These are phyloP conservation scores for Flaveria floridana DNA, from an alignment of 140 eudicot species.

Conservation along the genomic window DNA sequence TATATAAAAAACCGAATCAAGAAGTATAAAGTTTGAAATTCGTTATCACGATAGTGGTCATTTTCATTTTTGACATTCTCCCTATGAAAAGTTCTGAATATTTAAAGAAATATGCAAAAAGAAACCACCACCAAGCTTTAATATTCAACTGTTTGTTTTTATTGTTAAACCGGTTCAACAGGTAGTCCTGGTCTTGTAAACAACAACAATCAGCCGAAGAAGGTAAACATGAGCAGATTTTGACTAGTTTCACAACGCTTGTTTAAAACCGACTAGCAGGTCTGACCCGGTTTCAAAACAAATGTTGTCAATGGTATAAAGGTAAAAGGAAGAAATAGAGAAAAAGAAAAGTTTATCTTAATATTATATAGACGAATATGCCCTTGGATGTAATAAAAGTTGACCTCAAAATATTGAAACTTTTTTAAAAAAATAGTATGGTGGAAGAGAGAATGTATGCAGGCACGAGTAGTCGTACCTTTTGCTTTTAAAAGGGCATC, in stretches of 20 bases:
- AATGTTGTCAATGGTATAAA: constrained; percentile 23
- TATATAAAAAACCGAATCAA: constrained; percentile 25
- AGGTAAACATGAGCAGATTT: background rate
- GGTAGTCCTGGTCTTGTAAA: background rate
- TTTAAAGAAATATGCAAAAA: constrained; percentile 16
- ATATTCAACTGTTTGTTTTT: background rate
- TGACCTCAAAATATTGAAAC: background rate
- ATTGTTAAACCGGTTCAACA: background rate
- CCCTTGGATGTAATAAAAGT: constrained; percentile 27
- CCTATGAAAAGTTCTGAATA: constrained; percentile 5
- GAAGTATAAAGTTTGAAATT: constrained; percentile 5
- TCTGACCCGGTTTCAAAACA: too few relatives aligned
- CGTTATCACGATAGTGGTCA: constrained; percentile 17
- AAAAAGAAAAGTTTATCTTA: background rate
- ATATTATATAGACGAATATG: constrained; percentile 34
- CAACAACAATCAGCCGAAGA: background rate
- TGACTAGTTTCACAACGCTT: too few relatives aligned
- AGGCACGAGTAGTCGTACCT: constrained; percentile 37
- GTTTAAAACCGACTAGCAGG: too few relatives aligned
- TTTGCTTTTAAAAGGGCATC: constrained; percentile 42
- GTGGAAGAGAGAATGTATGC: constrained; percentile 42
- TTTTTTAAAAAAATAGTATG: background rate
- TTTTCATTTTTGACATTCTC: constrained; percentile 34
- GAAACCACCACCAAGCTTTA: constrained; percentile 4
- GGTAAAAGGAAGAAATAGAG: background rate